These are phyloP conservation scores for Tolypocladium tundrense DNA, from an alignment of 2,329 filamentous ascomycete genomes.

Conservation along the genomic window DNA sequence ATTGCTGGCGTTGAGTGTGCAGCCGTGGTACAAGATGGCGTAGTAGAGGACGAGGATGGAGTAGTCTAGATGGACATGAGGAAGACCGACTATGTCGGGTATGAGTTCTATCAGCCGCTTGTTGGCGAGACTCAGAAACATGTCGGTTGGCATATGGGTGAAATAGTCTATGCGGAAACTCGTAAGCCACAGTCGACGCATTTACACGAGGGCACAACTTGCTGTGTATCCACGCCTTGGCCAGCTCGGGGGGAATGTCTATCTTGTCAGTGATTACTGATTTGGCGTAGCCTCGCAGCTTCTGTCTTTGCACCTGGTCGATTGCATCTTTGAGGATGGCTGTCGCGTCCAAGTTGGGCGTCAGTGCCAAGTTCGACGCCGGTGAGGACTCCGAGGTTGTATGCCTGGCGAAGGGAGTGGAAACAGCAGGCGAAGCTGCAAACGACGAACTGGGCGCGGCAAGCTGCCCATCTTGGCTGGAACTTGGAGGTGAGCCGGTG, in stretches of 20 bases:
- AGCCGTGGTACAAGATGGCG: constrained; percentile 17
- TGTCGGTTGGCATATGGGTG: constrained; percentile 15
- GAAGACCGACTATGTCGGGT: constrained; percentile 16
- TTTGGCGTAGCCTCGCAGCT: constrained; percentile 9
- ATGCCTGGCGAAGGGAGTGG: neutral
- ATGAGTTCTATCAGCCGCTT: constrained; percentile 16
- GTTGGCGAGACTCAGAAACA: constrained; percentile 17
- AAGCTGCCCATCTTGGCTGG: neutral
- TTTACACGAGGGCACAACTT: neutral
- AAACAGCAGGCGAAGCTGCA: neutral
- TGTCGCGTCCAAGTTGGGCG: constrained; percentile 12
- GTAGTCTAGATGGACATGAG: constrained; percentile 18
- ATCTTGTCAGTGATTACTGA: constrained; percentile 14
- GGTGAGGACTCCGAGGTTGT: neutral
- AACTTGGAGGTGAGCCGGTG: neutral
- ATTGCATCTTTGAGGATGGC: constrained; percentile 18
- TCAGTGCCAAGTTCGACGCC: neutral
- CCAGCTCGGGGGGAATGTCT: constrained; percentile 14
- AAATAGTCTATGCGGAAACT: constrained; percentile 13
- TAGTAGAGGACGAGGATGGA: constrained; percentile 20
- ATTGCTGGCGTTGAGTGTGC: constrained; percentile 12
- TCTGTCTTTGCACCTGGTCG: constrained; percentile 15
- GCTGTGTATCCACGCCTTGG: constrained; percentile 17
- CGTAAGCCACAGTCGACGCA: neutral
- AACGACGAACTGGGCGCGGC: neutral